Conservation (phyloP, 768 basidiomycete species). For the Hypholoma fasciculare region DNA sequence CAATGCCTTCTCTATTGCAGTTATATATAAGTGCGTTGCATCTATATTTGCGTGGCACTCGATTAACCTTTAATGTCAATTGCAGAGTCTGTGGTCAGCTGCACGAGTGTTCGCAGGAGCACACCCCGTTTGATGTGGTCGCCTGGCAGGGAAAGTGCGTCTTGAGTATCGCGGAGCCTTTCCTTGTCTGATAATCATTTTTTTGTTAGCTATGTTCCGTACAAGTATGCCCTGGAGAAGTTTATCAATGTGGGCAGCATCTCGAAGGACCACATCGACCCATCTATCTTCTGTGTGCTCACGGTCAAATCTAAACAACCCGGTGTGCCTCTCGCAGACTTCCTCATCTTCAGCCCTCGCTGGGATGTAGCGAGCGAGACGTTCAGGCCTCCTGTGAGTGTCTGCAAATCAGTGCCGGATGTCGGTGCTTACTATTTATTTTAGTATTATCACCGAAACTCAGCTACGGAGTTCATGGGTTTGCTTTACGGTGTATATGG, state of each 20-base stretch:
- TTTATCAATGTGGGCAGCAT: constrained; percentile 65
- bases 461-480: constrained; percentile 64
- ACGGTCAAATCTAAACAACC: constrained; percentile 63
- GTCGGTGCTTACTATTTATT: background rate
- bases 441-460: constrained; percentile 67
- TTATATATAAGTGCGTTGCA: constrained; percentile 46
- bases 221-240: constrained; percentile 66
- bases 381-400: constrained; percentile 58
- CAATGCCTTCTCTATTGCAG: constrained; percentile 21
- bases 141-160: constrained; percentile 70
- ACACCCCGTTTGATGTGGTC: constrained; percentile 73
- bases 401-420: no score
- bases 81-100: constrained; percentile 54
- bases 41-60: background rate
- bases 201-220: constrained; percentile 55
- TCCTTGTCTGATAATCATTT: background rate
- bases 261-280: constrained; percentile 69
- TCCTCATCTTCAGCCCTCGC: constrained; percentile 62
- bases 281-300: constrained; percentile 68
- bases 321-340: constrained; percentile 59
- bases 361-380: constrained; percentile 64
- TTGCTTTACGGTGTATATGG: constrained; percentile 63
- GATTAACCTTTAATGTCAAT: background rate
- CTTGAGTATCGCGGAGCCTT: background rate
- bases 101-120: constrained; percentile 54